A percentile compares a stretch with the other conserved stretches of the same genome.
phyloP scores from a whole-genome alignment of 2,329 filamentous ascomycete genomes.

The Pyricularia grisea region DNA sequence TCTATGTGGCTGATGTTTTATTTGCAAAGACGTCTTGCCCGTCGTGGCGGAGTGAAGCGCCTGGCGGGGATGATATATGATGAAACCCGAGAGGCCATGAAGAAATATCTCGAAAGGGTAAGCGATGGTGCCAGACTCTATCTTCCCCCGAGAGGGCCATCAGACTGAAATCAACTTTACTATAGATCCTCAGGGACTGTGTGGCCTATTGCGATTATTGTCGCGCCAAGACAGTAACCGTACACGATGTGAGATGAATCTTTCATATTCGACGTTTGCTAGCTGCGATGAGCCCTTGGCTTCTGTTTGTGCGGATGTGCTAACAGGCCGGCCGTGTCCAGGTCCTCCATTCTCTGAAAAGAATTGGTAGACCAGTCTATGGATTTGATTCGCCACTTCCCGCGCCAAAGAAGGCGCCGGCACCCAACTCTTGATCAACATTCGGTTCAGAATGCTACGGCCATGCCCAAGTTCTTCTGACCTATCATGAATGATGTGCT shows the following conservation, averaged over 20 bases:
- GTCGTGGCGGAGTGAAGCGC: conserved; percentile 68
- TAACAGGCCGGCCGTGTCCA: conserved; percentile 18
- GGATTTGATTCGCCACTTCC: conserved; percentile 40
- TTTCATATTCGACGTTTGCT: neutral
- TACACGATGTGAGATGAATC: conserved; percentile 42
- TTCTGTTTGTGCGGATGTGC: neutral
- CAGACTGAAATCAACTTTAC: neutral
- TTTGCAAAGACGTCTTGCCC: conserved; percentile 51
- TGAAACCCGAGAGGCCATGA: conserved; percentile 44
- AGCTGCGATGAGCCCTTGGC: neutral
- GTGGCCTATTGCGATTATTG: conserved; percentile 43
- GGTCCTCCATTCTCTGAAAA: conserved; percentile 43
- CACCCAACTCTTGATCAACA: neutral
- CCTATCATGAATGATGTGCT: neutral
- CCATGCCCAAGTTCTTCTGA: neutral
- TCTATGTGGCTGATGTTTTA: neutral
- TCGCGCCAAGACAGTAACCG: conserved; percentile 51
- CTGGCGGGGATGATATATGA: conserved; percentile 58
- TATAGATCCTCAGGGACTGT: conserved; percentile 28
- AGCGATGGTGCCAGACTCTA: conserved; percentile 6
- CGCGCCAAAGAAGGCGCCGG: conserved; percentile 8
- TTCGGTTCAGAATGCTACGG: neutral
- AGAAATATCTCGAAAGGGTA: conserved; percentile 37
- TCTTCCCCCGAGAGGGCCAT: too few relatives aligned
- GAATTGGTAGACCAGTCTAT: conserved; percentile 44